phyloP scores from a whole-genome alignment of 2,329 filamentous ascomycete species.

The Verruconis gallopava region DNA sequence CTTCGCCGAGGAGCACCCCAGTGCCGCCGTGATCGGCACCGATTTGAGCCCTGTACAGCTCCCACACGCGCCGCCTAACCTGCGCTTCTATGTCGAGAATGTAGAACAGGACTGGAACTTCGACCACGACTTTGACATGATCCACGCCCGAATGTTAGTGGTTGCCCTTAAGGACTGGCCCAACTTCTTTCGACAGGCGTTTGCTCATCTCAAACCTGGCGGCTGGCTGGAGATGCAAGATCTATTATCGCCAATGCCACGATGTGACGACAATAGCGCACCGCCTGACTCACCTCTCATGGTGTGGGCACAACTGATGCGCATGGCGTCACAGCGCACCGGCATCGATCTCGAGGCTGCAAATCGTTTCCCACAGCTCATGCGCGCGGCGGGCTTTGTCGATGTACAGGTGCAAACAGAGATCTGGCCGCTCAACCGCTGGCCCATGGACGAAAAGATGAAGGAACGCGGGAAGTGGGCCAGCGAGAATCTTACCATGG shows the following conservation, averaged over 20 bases:
- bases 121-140: conserved; percentile 13
- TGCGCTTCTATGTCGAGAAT: conserved; percentile 16
- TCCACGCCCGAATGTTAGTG: conserved; percentile 13
- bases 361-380: neutral
- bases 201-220: conserved; percentile 29
- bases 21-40: conserved; percentile 2
- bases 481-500: conserved; percentile 16
- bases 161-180: conserved; percentile 5
- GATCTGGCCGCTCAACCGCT: conserved; percentile 36
- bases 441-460: conserved; percentile 37
- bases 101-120: conserved; percentile 14
- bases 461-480: conserved; percentile 35
- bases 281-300: conserved; percentile 32
- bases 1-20: conserved; percentile 6
- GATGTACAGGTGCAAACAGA: conserved; percentile 25
- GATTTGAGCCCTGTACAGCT: conserved; percentile 7
- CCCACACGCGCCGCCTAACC: conserved; percentile 13
- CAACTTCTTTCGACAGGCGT: conserved; percentile 6
- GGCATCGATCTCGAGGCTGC: conserved; percentile 2
- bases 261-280: conserved; percentile 34
- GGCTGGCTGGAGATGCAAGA: conserved; percentile 40
- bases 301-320: conserved; percentile 31
- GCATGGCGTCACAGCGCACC: conserved; percentile 5
- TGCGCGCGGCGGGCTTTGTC: conserved; percentile 37
- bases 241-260: conserved; percentile 14